Evolutionary conservation across 345 rosid genomes (phyloP).

Genomic region (Salix udensis): DNA sequence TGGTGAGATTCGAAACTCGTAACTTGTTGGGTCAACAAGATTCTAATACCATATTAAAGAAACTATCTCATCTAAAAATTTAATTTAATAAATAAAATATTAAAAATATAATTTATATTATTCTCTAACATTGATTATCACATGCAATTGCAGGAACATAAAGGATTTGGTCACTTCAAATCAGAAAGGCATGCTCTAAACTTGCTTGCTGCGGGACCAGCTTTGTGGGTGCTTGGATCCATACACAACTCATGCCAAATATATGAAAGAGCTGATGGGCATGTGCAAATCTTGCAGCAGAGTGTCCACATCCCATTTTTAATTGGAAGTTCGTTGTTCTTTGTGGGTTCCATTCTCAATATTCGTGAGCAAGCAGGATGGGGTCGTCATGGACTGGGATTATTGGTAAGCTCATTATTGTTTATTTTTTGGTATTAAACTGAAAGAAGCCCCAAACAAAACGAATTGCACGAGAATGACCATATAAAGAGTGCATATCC

Average conservation of each 20-base stretch:
- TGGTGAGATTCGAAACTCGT: no score
- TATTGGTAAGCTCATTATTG: constrained; percentile 43
- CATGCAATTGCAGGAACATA: constrained; percentile 47
- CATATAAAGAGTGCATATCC: rapidly evolving
- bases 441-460: no score
- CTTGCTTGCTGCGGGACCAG: constrained; percentile 69
- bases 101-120: no score
- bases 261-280: constrained; percentile 82
- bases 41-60: rapidly evolving
- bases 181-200: constrained; percentile 54
- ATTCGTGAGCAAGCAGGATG: constrained; percentile 39
- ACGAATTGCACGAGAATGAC: no score
- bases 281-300: constrained; percentile 70
- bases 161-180: constrained; percentile 37
- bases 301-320: constrained; percentile 70
- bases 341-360: constrained; percentile 63
- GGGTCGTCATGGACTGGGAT: constrained; percentile 39
- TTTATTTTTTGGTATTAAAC: not conserved
- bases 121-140: not conserved
- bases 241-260: constrained; percentile 84
- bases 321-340: constrained; percentile 54
- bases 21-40: no score
- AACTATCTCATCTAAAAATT: no score
- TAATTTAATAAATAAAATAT: no score
- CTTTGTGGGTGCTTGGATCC: constrained; percentile 73